Conservation (phyloP, 1,284 basidiomycete genomes). For the Tetrapyrgos nigripes region DNA sequence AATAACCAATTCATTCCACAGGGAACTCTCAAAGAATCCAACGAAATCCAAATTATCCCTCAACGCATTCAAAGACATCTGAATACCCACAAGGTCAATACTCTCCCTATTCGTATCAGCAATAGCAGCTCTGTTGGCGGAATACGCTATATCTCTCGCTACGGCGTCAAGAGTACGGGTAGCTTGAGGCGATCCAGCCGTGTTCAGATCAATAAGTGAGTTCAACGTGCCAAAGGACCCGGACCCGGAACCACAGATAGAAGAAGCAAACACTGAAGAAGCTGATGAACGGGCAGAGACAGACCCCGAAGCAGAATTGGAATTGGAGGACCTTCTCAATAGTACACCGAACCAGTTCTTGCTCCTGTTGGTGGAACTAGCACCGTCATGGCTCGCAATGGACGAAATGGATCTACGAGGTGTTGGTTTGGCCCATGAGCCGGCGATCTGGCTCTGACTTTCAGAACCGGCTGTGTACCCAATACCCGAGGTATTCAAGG, state of each 20-base stretch:
- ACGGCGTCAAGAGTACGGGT: constrained; percentile 13
- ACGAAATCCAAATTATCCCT: constrained; percentile 40
- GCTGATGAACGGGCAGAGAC: neutral
- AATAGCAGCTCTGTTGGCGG: constrained; percentile 3
- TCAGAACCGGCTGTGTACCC: too few relatives aligned
- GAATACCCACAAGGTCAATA: constrained; percentile 30
- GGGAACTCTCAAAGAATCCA: constrained; percentile 35
- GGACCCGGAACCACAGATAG: neutral
- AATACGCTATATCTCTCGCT: constrained; percentile 34
- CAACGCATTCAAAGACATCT: constrained; percentile 34
- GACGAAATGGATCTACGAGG: neutral
- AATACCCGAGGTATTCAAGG: too few relatives aligned
- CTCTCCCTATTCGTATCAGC: constrained; percentile 3
- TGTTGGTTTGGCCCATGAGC: too few relatives aligned
- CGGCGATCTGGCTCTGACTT: too few relatives aligned
- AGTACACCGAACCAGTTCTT: neutral
- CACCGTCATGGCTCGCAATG: neutral
- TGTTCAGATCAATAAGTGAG: neutral
- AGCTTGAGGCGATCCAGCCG: neutral
- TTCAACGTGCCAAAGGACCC: neutral
- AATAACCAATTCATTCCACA: constrained; percentile 41
- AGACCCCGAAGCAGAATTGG: too few relatives aligned
- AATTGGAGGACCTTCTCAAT: neutral
- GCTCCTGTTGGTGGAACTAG: too few relatives aligned
- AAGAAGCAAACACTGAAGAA: neutral